Evolutionary conservation across 2,329 filamentous ascomycete genomes (phyloP).

Genomic region (Penicillium sp.): DNA sequence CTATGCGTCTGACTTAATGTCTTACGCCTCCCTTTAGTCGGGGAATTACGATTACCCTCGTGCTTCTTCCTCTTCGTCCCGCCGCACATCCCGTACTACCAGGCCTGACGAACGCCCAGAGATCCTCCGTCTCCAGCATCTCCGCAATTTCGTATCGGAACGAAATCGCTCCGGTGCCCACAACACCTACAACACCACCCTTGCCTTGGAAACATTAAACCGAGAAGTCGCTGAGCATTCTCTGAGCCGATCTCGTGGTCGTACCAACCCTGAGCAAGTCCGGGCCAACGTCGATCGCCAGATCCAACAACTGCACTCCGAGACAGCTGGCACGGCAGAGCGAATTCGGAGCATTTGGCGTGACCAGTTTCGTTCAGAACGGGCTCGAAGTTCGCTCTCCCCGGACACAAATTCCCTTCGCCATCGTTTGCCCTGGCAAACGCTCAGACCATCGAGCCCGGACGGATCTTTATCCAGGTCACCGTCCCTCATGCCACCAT

Average conservation of each 20-base stretch:
- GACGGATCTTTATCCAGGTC: slow-evolving; percentile 19
- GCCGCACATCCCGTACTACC: slow-evolving; percentile 24
- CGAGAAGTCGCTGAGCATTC: slow-evolving; percentile 39
- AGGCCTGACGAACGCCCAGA: slow-evolving; percentile 28
- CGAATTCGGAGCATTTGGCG: slow-evolving; percentile 16
- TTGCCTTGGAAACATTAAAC: slow-evolving; percentile 42
- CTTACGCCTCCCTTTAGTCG: slow-evolving; percentile 33
- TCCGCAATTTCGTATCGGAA: slow-evolving; percentile 43
- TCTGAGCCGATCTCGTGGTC: slow-evolving; percentile 27
- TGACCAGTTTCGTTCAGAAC: slow-evolving; percentile 16
- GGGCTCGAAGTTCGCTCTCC: slow-evolving; percentile 10
- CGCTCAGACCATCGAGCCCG: slow-evolving; percentile 22
- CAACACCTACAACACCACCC: slow-evolving; percentile 29
- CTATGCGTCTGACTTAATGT: slow-evolving; percentile 8
- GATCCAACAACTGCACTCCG: slow-evolving; percentile 23
- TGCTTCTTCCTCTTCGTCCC: slow-evolving; percentile 40
- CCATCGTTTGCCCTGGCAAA: slow-evolving; percentile 13
- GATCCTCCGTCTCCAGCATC: slow-evolving; percentile 34
- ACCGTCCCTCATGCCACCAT: slow-evolving; percentile 30
- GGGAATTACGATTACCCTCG: slow-evolving; percentile 46
- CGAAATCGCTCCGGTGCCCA: slow-evolving; percentile 33
- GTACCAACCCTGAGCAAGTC: slow-evolving; percentile 28
- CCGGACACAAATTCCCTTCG: slow-evolving; percentile 11
- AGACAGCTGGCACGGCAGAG: slow-evolving; percentile 8
- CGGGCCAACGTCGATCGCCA: slow-evolving; percentile 29